Evolutionary conservation across 2,329 filamentous ascomycete species (phyloP), one percentile per base, ranked within the genome.

Genomic region (Amesomyces nigricolor): DNA sequence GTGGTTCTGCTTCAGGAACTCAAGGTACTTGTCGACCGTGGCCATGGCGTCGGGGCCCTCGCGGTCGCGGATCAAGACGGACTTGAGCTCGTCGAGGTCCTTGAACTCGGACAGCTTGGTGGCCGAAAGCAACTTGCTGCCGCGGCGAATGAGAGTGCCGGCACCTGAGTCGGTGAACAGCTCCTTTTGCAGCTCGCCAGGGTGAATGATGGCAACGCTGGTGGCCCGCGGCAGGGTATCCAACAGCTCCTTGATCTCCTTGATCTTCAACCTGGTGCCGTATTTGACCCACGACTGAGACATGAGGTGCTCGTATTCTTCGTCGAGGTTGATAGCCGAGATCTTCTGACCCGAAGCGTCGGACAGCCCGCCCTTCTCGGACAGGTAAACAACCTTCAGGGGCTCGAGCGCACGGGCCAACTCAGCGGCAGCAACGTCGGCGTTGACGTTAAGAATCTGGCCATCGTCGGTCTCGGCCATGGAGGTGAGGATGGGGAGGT

Each of bases 381-480:
- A 95, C n/a, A 97, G 80, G 71, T 96, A 99, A 58, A 99, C 91
- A 59, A 97, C 92, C 83, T 99, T 99, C 66, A 97, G 77, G 26
- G 94, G 94, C 73, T 97, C 86, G 52, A 99, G 78, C 54, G 88
- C 84, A 58, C 89, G 86, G 22, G 94, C 92, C 58, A 99, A 79
- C 75, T 96, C 92, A 62, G 91, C 91, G 30, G 94, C 94, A 37
- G 92, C 92, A 59, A 96, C 92, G 72, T 99, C 94, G 37, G 94
- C 94, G 67, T 99, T 99, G 70, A 99, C 94, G 68, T 99, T 99
- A 61, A 99, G 80, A 50, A 97, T 85, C 71, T 92, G 90, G 8
- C 94, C 94, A 61, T 96, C 91, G 46, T 85, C 80, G 19, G 88
- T 91, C 78, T 97, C 92, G 9, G 92, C 94, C 87, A 97, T 95